phyloP scores from a whole-genome alignment of 495 filamentous ascomycete species.

The Staphylotrichum tortipilum region DNA sequence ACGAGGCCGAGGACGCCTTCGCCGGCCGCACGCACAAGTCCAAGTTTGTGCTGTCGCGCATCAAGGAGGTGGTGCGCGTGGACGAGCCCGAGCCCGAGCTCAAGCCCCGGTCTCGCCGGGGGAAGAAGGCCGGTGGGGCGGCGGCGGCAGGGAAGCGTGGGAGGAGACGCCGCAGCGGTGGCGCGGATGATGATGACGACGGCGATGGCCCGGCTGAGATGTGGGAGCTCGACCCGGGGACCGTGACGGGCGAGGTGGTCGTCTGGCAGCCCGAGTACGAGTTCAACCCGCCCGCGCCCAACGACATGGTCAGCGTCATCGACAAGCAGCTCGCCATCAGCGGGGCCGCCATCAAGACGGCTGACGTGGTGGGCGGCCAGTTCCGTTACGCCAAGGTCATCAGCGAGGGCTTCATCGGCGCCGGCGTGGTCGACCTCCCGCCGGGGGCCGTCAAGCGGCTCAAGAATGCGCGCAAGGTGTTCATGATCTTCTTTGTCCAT shows the following conservation, averaged over 20 bases:
- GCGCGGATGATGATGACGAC: conserved; percentile 27
- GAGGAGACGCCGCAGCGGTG: conserved; percentile 8
- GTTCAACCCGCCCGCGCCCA: conserved; percentile 28
- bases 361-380: conserved; percentile 62
- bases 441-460: conserved; percentile 70
- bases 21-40: conserved; percentile 5
- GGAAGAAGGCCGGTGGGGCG: neutral
- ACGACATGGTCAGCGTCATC: conserved; percentile 40
- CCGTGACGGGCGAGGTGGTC: conserved; percentile 36
- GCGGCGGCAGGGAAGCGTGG: conserved; percentile 2
- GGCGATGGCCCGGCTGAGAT: conserved; percentile 42
- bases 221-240: conserved; percentile 42
- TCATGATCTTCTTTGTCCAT: conserved; percentile 89
- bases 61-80: conserved; percentile 67
- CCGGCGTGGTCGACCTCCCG: conserved; percentile 80
- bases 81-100: conserved; percentile 45
- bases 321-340: conserved; percentile 69
- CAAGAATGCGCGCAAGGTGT: conserved; percentile 89
- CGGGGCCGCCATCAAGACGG: conserved; percentile 63
- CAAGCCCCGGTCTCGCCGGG: neutral
- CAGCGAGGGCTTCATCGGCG: conserved; percentile 73
- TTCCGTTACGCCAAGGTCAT: conserved; percentile 86
- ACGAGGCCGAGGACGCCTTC: conserved; percentile 38
- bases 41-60: conserved; percentile 51
- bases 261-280: conserved; percentile 42